Evolutionary conservation across 2,329 filamentous ascomycete species (phyloP), one percentile per base, ranked within the genome.

Genomic region (Monilinia fructigena): DNA sequence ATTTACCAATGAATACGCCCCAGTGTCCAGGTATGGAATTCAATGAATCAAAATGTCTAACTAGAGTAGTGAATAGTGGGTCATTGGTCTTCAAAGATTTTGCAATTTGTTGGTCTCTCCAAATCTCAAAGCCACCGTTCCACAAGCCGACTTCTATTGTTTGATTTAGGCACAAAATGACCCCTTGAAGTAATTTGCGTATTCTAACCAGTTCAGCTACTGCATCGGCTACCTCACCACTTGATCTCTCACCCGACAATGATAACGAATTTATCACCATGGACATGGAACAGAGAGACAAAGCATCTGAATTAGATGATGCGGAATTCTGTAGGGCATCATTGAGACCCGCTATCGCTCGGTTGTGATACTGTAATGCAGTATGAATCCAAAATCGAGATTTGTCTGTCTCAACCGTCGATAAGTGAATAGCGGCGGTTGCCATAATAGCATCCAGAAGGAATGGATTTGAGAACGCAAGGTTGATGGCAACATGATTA

Each of bases 261-360:
- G 40, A 47, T 7, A n/a, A n/a, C n/a, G 40, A 59, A 23, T 59
- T 59, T 47, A 31, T 31, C 26, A 59, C 55, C 23, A 58, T 58
- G 23, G 14, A 6, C 40, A 58, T 42, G 10, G 38, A 58, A 28
- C 38, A 45, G 8, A 42, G 23, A 45, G 55, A 45, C 28, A 58
- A 18, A n/a, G 55, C 40, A 59, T 47, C 26, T 20, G 23, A 31
- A 47, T 42, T n/a, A 47, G 55, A 58, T 10, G 55, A 53, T 31
- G 14, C 10, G 12, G 42, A 20, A n/a, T 59, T 14, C 18, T 47
- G 2, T 8, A 59, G 7, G 8, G 55, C 55, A n/a, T 59, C 40
- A 8, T 59, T 47, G 26, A 59, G 23, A 35, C 40, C 55, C 20
- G 42, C 1, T 47, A 28, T 47, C 16, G 55, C 40, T 31, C 23